A percentile compares a stretch with the other conserved stretches of the same genome.
phyloP scores from a whole-genome alignment of 495 filamentous ascomycete species.

The Rusavskia elegans region DNA sequence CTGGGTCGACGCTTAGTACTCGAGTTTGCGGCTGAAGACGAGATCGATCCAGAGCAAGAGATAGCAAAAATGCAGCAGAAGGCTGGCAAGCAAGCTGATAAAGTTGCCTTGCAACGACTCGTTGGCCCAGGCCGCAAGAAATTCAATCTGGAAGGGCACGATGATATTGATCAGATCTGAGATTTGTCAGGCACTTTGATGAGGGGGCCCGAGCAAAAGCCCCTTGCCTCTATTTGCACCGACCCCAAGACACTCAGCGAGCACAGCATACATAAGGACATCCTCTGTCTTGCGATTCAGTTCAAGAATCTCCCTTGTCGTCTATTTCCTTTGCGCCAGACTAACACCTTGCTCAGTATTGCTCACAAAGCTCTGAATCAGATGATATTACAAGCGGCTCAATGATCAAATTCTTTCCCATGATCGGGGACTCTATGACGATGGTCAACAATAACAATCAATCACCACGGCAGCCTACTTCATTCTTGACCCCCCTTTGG shows the following conservation, averaged over 20 bases:
- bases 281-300: background rate
- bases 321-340: too few species aligned
- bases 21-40: conserved; percentile 73
- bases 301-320: too few species aligned
- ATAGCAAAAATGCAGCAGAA: conserved; percentile 94
- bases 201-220: background rate
- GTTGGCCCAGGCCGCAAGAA: conserved; percentile 71
- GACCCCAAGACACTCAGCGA: background rate
- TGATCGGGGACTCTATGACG: background rate
- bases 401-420: too few species aligned
- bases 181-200: background rate
- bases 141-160: conserved; percentile 66
- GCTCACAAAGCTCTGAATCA: too few species aligned
- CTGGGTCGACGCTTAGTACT: conserved; percentile 76
- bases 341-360: too few species aligned
- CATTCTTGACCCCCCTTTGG: conserved; percentile 4
- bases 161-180: conserved; percentile 16
- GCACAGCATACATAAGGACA: background rate
- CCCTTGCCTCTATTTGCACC: background rate
- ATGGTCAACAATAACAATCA: background rate
- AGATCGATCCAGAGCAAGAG: conserved; percentile 84
- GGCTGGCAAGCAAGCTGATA: conserved; percentile 71
- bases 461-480: conserved; percentile 2
- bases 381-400: too few species aligned
- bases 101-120: conserved; percentile 74